Evolutionary conservation across 441 rosid genomes (phyloP), one percentile per base, ranked within the genome.

Genomic region (Aleurites moluccanus): DNA sequence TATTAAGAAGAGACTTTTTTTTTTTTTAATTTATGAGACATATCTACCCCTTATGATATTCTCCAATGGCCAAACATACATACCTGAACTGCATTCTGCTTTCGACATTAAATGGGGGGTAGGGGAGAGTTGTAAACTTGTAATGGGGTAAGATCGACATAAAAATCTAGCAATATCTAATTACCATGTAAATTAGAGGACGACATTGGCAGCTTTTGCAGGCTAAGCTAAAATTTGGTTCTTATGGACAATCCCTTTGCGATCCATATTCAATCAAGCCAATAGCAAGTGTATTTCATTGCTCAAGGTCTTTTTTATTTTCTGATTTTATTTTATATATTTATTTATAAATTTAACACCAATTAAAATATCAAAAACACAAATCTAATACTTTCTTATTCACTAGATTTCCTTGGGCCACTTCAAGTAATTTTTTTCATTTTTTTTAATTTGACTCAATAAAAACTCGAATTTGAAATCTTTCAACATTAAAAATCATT

Each of bases 161-260:
- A 5, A 35, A 30, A 35, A 30, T 30, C 33, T 30, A 30, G 63
- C 72, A 33, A 45, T 59, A 42, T 28, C 55, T 38, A 21, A 45
- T 45, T n/a, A 47, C 57, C 21, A 42, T 28, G 77, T 52, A 70
- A 70, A 50, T 20, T 66, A 30, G 62, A 10, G 70, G 73, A 63
- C 6, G 68, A 53, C 79, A 6, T 33, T 66, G 72, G 65, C 82
- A 82, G 80, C 87, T 78, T 79, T 81, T 79, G 68, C 76, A 64
- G 76, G 73, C 45, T 63, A 38, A 38, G 38, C 7, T 35, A 35
- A 35, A 35, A n/a, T n/a, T 35, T 35, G 38, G 0, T 35, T 35
- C 38, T 35, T 5, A 35, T 35, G 38, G 38, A 35, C 0, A 6
- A 4, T 35, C 38, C 52, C 38, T 21, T 49, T 21, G 21, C 50